These are phyloP conservation scores for Eucalyptus leucophloia DNA, from an alignment of 345 rosid genomes.

Conservation along the genomic window DNA sequence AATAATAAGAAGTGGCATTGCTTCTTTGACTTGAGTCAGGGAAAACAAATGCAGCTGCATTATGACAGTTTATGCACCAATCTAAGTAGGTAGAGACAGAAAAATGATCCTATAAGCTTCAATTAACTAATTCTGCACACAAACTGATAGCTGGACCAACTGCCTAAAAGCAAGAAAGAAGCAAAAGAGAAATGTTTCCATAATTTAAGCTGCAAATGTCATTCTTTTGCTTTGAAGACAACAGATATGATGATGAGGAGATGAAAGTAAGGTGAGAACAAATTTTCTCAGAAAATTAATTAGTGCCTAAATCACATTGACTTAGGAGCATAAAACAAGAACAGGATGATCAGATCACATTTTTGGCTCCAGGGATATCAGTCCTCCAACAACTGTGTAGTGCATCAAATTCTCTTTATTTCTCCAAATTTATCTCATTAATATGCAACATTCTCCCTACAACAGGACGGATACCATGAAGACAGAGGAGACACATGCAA, in stretches of 20 bases:
- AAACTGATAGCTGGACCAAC: neutral
- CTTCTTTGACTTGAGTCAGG: neutral
- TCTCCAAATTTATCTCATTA: neutral
- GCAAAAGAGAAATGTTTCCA: neutral
- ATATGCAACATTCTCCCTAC: neutral
- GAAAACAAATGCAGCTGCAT: neutral
- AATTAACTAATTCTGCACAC: neutral
- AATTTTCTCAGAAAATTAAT: neutral
- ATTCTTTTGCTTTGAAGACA: neutral
- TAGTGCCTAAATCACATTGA: neutral
- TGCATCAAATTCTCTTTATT: neutral
- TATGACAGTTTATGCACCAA: neutral
- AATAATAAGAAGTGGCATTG: neutral
- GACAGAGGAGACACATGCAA: neutral
- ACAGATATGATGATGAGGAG: neutral
- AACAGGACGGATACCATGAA: neutral
- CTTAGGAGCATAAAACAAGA: neutral
- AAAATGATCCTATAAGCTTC: neutral
- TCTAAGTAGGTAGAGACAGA: neutral
- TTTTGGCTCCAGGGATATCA: neutral
- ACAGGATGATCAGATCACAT: neutral
- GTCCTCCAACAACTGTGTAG: neutral
- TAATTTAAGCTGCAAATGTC: neutral
- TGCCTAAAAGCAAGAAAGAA: neutral
- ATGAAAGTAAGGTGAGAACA: neutral